Evolutionary conservation across 139 green algal species (phyloP).

Genomic region (Chlorella sp.): DNA sequence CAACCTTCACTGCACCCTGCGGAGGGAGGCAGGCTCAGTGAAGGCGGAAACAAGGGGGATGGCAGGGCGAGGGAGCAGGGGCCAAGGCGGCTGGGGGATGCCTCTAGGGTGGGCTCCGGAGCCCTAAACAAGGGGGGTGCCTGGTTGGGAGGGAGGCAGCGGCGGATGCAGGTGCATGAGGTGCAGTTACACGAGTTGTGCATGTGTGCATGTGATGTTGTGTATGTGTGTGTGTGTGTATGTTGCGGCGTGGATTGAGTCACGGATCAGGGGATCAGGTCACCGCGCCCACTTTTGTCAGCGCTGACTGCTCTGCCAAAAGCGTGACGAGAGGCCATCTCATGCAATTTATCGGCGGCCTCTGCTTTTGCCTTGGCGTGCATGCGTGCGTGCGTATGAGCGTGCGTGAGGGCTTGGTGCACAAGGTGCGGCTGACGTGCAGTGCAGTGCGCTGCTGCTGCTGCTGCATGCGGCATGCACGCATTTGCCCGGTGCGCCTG

Average conservation of each 20-base stretch:
- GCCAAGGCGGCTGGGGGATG: too few relatives aligned
- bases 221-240: background rate
- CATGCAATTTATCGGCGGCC: conserved; percentile 47
- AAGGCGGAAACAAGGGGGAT: too few relatives aligned
- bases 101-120: too few relatives aligned
- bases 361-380: conserved; percentile 56
- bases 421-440: background rate
- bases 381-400: too few relatives aligned
- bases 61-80: too few relatives aligned
- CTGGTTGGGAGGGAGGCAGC: background rate
- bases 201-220: background rate
- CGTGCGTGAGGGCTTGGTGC: too few relatives aligned
- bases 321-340: conserved; percentile 53
- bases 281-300: conserved; percentile 45
- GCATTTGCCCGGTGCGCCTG: background rate
- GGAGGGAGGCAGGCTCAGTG: background rate
- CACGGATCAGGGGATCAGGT: conserved; percentile 33
- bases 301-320: conserved; percentile 36
- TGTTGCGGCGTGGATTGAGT: conserved; percentile 55
- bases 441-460: too few relatives aligned
- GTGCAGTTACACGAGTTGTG: background rate
- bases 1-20: background rate
- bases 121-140: too few relatives aligned
- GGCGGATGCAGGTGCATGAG: background rate
- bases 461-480: background rate